Evolutionary conservation across 78 protist species (phyloP), one percentile per base, ranked within the genome.

Genomic region (Dictyostelium citrinum): DNA sequence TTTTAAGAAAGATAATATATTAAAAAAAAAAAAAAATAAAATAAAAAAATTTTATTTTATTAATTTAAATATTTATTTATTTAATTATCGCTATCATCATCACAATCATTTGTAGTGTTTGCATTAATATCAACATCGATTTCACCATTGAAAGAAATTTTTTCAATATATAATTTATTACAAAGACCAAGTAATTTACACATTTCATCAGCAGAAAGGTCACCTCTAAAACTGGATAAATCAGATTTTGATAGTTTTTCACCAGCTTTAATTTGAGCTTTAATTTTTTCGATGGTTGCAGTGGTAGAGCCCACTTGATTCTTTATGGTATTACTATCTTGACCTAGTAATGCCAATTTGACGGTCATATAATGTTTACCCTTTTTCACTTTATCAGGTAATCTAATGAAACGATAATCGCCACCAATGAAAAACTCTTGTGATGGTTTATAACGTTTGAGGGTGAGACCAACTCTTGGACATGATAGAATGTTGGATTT

Each of bases 361-460:
- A 64, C 35, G 70, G 31, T 67, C 93, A 88, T 88, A 41, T 88
- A 78, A 39, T 72, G 80, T 64, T 88, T 88, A 5, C 93, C 93
- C 41, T 88, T 88, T 33, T 88, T 88, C 29, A 88, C 41, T 41
- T 88, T 78, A n/a, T 76, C 85, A 1, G 93, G 93, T 33, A 78
- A 49, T 31, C 93, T 11, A 31, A 88, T 20, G 49, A 31, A 88
- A 43, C 93, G 49, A 77, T 88, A 88, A 43, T 76, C 72, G 2
- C 80, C 61, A 17, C 72, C 82, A 67, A 88, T 35, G 71, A 37
- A 88, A 27, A 31, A 68, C 14, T 88, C 86, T 49, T 33, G 46
- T 24, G 22, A 51, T 0, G 39, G 29, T 14, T 39, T 31, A 83
- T 88, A 78, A 10, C 82, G 24, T 77, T 88, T 88, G 17, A 88